Base-by-base conservation (phyloP, 257 asterid species). In the Misopates orontium region DNA sequence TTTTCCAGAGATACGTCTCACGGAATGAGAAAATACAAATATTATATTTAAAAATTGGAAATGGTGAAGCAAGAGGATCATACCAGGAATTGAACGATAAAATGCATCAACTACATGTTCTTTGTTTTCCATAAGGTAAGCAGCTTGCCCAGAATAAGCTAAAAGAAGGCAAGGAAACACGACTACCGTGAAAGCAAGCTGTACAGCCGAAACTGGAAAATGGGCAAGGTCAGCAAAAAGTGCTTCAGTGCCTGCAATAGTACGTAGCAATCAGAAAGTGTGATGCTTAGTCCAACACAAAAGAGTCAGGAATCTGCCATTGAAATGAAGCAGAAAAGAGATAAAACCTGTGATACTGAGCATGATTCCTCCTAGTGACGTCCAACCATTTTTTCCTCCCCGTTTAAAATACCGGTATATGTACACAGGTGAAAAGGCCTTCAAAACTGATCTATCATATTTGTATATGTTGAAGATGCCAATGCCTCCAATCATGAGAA, bases 61-160 rank as follows among this genome's bases (percentile, higher is more conserved):
- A 36, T 12, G 44, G 48, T 19, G 14, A 25, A 19, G 48, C 12
- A 59, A 65, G 32, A 57, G 47, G 13, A 57, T 45, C 75, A 45
- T 71, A 91, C 99, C 99, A 75, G 99, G 99, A 79, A 93, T 93
- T 52, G 99, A 93, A 60, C 95, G 97, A 78, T 93, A 90, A 74
- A 93, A 93, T 57, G 95, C 95, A 83, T 90, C 96, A 10, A 3
- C 9, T 19, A 81, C 96, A 54, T 93, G 99, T 0, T 86, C 96
- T 56, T 20, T 67, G 63, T 93, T 83, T 62, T 80, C 73, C 89
- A 78, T 80, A 69, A 93, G 96, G 86, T 93, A 93, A 45, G 99
- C 95, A 41, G 99, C 99, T 76, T 93, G 99, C 39, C 99, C 99
- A 40, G 92, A 86, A 80, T 93, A 93, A 64, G 97, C 96, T 66